Evolutionary conservation across 2,329 filamentous ascomycete species (phyloP).

Genomic region (Lecanoromycetidae sp.): DNA sequence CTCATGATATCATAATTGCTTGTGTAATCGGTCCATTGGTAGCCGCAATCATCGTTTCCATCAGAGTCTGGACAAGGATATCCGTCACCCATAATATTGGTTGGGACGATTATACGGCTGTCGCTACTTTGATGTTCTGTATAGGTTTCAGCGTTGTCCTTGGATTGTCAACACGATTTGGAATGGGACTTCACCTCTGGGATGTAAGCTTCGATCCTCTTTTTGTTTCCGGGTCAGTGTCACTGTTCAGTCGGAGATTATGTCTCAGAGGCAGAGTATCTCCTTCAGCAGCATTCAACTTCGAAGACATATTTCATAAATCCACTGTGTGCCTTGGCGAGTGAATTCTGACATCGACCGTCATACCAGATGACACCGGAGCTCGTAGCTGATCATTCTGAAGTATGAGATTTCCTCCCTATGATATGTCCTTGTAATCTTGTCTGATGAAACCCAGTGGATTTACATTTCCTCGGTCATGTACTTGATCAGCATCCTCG

Average conservation of each 20-base stretch:
- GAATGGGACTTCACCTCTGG: conserved; percentile 5
- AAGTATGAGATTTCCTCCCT: neutral
- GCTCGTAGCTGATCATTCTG: neutral
- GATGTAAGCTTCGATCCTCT: neutral
- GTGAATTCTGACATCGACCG: neutral
- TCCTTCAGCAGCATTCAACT: too few relatives aligned
- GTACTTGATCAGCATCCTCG: conserved; percentile 10
- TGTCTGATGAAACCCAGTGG: conserved; percentile 6
- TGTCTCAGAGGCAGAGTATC: too few relatives aligned
- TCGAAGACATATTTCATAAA: too few relatives aligned
- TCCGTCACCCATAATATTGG: conserved; percentile 11
- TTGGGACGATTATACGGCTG: conserved; percentile 17
- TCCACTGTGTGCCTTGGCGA: too few relatives aligned
- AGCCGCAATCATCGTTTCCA: conserved; percentile 6
- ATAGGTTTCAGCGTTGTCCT: neutral
- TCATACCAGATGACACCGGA: neutral
- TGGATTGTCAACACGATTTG: conserved; percentile 1
- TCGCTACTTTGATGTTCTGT: conserved; percentile 6
- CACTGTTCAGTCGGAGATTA: too few relatives aligned
- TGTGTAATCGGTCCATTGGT: conserved; percentile 10
- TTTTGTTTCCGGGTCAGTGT: neutral
- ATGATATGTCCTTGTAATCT: neutral
- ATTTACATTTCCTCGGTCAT: conserved; percentile 7
- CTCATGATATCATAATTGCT: conserved; percentile 11
- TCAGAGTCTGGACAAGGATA: conserved; percentile 12